These are phyloP conservation scores for Suillus fuscotomentosus DNA, from an alignment of 768 basidiomycete species.

Conservation along the genomic window DNA sequence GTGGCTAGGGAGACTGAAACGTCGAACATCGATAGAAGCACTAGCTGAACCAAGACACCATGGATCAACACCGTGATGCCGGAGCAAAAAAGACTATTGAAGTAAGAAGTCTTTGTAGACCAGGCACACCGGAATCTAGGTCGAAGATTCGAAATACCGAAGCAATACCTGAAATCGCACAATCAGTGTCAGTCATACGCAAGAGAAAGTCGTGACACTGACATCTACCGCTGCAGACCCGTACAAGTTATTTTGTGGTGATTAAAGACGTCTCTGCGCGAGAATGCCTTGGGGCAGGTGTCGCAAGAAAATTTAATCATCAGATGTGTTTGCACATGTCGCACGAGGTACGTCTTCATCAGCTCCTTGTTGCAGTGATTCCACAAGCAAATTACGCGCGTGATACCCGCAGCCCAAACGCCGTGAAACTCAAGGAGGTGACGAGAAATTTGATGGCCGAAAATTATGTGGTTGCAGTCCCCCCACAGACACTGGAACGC, in stretches of 20 bases:
- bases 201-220: background rate
- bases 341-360: background rate
- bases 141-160: background rate
- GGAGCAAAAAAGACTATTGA: background rate
- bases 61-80: background rate
- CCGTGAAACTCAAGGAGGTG: background rate
- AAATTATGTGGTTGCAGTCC: background rate
- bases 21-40: background rate
- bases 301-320: accelerated
- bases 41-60: background rate
- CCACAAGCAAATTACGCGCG: background rate
- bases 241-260: background rate
- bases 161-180: background rate
- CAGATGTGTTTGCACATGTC: background rate
- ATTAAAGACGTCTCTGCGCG: background rate
- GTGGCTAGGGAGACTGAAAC: too few species aligned
- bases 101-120: too few species aligned
- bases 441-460: too few species aligned
- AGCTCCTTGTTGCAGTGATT: background rate
- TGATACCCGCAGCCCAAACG: accelerated
- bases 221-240: background rate
- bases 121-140: background rate
- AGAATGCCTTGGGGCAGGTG: background rate
- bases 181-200: background rate
- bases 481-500: background rate